A percentile compares a stretch with the other conserved stretches of the same genome.
phyloP scores from a whole-genome alignment of 2,329 filamentous ascomycete species.

The Mariannaea sp. region DNA sequence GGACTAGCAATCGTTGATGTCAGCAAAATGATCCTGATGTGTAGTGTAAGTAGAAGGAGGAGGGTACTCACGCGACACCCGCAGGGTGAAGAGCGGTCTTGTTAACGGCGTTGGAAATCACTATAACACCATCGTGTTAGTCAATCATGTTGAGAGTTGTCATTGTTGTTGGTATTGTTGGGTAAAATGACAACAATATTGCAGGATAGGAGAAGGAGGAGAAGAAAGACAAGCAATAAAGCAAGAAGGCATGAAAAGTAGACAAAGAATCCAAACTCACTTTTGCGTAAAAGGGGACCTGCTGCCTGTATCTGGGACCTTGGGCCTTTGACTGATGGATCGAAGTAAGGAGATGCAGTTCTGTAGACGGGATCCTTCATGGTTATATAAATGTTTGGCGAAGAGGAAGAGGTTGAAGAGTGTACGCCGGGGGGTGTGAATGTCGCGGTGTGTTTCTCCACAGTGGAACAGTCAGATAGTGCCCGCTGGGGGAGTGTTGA shows the following conservation, averaged over 20 bases:
- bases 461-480: conserved; percentile 35
- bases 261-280: conserved; percentile 39
- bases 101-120: conserved; percentile 72
- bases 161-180: conserved; percentile 11
- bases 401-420: conserved; percentile 32
- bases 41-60: conserved; percentile 16
- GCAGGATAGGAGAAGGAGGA: background rate
- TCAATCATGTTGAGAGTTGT: conserved; percentile 27
- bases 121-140: conserved; percentile 40
- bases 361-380: conserved; percentile 49
- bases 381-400: conserved; percentile 46
- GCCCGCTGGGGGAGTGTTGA: conserved; percentile 34
- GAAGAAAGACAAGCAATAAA: conserved; percentile 7
- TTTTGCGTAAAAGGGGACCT: conserved; percentile 49
- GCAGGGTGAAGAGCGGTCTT: conserved; percentile 89
- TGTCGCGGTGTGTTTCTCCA: conserved; percentile 35
- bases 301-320: conserved; percentile 45
- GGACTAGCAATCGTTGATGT: conserved; percentile 60
- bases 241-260: conserved; percentile 16
- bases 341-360: conserved; percentile 45
- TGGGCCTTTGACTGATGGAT: conserved; percentile 48
- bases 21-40: conserved; percentile 33
- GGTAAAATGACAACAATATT: background rate
- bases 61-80: conserved; percentile 78
- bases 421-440: conserved; percentile 34